These are phyloP conservation scores for Plenodomus lindquistii DNA, from an alignment of 2,329 filamentous ascomycete species.

Conservation along the genomic window DNA sequence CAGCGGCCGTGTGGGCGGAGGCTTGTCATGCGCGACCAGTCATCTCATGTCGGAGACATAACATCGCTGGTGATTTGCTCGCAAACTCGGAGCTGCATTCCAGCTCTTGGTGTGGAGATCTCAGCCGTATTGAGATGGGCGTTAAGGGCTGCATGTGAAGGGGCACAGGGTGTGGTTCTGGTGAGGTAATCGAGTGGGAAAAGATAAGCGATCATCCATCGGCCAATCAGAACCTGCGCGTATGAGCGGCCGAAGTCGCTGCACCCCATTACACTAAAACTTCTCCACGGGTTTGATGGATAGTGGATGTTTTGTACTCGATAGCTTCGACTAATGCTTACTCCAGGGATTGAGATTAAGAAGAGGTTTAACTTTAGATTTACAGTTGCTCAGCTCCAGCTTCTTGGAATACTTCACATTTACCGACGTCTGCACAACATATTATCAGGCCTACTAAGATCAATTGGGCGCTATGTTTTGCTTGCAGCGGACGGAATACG, in stretches of 20 bases:
- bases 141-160: conserved; percentile 12
- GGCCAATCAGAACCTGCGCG: conserved; percentile 15
- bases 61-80: conserved; percentile 8
- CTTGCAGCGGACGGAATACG: too few relatives aligned
- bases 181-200: conserved; percentile 29
- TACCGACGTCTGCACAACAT: too few relatives aligned
- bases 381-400: too few relatives aligned
- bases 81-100: not conserved
- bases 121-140: not conserved
- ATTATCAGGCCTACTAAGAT: too few relatives aligned
- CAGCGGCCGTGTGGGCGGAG: conserved; percentile 1
- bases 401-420: too few relatives aligned
- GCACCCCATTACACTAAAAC: not conserved
- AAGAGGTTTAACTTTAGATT: too few relatives aligned
- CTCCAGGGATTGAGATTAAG: not conserved
- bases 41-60: not conserved
- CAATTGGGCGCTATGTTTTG: too few relatives aligned
- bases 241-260: conserved; percentile 2
- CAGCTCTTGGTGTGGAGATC: conserved; percentile 22
- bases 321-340: conserved; percentile 8
- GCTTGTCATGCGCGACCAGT: not conserved
- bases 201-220: conserved; percentile 23
- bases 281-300: conserved; percentile 4
- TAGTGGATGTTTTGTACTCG: conserved; percentile 5
- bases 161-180: conserved; percentile 13